A percentile compares a stretch with the other conserved stretches of the same genome.
Conservation (phyloP, 345 rosid genomes). For the Orychophragmus violaceus region DNA sequence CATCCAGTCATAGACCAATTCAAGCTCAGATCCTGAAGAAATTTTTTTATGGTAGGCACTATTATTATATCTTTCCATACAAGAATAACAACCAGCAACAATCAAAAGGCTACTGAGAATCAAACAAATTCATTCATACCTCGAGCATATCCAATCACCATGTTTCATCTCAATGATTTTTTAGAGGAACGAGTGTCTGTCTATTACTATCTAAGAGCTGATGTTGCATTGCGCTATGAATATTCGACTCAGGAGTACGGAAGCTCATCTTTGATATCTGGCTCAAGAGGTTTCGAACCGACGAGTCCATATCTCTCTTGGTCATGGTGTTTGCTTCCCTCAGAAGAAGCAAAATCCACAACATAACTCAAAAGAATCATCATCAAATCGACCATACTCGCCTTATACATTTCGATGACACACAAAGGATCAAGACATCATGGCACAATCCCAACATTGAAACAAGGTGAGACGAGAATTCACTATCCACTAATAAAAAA, state of each 20-base stretch:
- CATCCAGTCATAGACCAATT: background rate
- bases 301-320: slow-evolving; percentile 45
- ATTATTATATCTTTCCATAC: background rate
- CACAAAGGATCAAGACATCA: slow-evolving; percentile 10
- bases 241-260: slow-evolving; percentile 24
- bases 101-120: background rate
- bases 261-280: slow-evolving; percentile 50
- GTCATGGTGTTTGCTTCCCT: slow-evolving; percentile 25
- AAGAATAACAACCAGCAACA: background rate
- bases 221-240: slow-evolving; percentile 29
- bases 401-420: slow-evolving; percentile 37
- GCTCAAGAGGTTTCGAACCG: slow-evolving; percentile 53
- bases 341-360: slow-evolving; percentile 36
- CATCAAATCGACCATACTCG: slow-evolving; percentile 67
- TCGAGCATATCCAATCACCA: slow-evolving; percentile 90
- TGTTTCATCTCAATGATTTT: slow-evolving; percentile 69
- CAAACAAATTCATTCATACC: slow-evolving; percentile 35
- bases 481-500: background rate
- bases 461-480: background rate
- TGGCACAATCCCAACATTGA: background rate
- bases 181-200: slow-evolving; percentile 34
- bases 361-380: slow-evolving; percentile 66
- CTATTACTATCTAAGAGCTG: slow-evolving; percentile 39
- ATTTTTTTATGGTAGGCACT: too few species aligned
- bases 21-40: background rate